Evolutionary conservation across 495 filamentous ascomycete species (phyloP), one percentile per base, ranked within the genome.

Genomic region (Hypoxylon subgilvum): DNA sequence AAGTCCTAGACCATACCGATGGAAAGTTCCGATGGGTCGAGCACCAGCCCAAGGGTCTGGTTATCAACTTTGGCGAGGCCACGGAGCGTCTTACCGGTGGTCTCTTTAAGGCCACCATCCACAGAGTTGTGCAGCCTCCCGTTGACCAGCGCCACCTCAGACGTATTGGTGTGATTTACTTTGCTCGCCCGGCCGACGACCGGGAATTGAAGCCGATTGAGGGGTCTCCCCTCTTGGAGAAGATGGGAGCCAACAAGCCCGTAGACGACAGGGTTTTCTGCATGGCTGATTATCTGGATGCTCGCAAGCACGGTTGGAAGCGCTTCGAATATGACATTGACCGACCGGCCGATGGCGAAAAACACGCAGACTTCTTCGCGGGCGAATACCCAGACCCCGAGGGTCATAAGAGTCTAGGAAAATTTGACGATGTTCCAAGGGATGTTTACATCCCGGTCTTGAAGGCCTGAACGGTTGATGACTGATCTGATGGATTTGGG

Each of bases 21-120:
- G 69, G 76, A 12, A 40, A 72, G 59, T 78, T 76, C 76, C 69
- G 74, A 32, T 77, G 74, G 28, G 76, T 78, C 9, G 67, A 67
- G 10, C 76, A 78, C 58, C 74, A 73, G 50, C 74, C 76, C 4
- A 74, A 75, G 6, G 72, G 74, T 1, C 66, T 78, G 13, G 75
- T 80, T 2, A 69, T 78, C 44, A 80, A 80, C 53, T 72, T 80
- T 40, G 77, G 77, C 12, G 75, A 80, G 41, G 73, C 74, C 3
- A 48, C 78, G 6, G 76, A 78, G 65, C 74, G 78, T 44, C 65
- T 80, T 4, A 76, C 77, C 6, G 77, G 77, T 25, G 77, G 77
- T 1, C 77, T 77, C 36, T 79, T 79, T 57, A 77, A 76, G 65
- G 74, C 77, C 17, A 79, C 77, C 35, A 66, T 70, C 3, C 77